These are phyloP conservation scores for Claviceps spartinae DNA, from an alignment of 2,329 filamentous ascomycete species.

Conservation along the genomic window DNA sequence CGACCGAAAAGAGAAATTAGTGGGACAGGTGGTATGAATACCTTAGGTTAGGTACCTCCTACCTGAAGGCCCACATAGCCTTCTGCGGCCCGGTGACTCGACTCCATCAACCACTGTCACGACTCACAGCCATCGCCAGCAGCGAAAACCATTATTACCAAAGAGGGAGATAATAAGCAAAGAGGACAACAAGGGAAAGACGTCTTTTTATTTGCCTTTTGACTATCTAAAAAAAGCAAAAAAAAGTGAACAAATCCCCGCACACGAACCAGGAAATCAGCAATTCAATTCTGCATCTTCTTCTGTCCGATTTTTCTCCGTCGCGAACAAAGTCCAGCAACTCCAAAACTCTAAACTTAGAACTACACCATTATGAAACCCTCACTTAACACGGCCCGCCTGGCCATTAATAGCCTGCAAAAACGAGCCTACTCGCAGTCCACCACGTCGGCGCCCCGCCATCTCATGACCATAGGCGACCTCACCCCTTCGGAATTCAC, in stretches of 20 bases:
- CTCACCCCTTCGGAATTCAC: slow-evolving; percentile 68
- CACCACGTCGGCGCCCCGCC: slow-evolving; percentile 43
- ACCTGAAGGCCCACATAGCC: no score
- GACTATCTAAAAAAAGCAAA: no score
- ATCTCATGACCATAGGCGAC: slow-evolving; percentile 85
- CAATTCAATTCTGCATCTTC: no score
- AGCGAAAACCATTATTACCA: not conserved
- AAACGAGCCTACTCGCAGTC: slow-evolving; percentile 30
- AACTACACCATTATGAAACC: slow-evolving; percentile 18
- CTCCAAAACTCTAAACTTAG: not conserved
- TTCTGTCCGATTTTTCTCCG: no score
- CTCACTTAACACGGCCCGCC: slow-evolving; percentile 20
- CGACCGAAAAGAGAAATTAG: no score
- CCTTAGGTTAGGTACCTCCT: no score
- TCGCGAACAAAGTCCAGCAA: not conserved
- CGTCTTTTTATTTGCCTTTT: no score
- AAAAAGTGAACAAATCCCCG: no score
- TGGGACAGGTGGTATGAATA: no score
- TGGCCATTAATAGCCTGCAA: slow-evolving; percentile 23
- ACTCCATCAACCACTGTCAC: not conserved
- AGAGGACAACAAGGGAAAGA: not conserved
- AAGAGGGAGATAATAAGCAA: not conserved
- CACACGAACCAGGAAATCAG: no score
- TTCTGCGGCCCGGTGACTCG: not conserved
- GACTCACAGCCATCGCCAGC: not conserved